Conservation (phyloP, 1,284 basidiomycete genomes). For the Fomitopsis pinicola region DNA sequence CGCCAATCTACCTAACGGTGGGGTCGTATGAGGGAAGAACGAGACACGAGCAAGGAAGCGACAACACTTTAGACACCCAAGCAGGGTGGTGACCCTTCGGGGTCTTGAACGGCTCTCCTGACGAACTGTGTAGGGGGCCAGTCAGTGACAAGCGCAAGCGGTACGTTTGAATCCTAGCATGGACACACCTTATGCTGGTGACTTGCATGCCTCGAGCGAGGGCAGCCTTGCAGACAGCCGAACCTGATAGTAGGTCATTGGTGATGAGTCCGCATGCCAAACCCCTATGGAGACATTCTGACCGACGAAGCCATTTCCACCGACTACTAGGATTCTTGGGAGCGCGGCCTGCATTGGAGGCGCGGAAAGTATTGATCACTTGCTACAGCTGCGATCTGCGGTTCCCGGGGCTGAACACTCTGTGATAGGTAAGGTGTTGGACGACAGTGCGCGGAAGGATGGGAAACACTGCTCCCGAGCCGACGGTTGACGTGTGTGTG, state of each 20-base stretch:
- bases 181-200: conserved; percentile 76
- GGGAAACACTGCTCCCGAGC: too few relatives aligned
- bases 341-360: conserved; percentile 27
- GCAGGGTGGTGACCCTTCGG: conserved; percentile 86
- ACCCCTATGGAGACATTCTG: conserved; percentile 13
- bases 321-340: conserved; percentile 80
- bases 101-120: conserved; percentile 81
- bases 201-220: conserved; percentile 83
- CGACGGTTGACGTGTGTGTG: not conserved
- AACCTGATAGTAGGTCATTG: conserved; percentile 50
- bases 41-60: conserved; percentile 6
- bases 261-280: not conserved
- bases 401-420: too few relatives aligned
- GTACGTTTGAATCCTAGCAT: not conserved
- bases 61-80: conserved; percentile 72
- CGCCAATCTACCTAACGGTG: conserved; percentile 74
- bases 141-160: conserved; percentile 1
- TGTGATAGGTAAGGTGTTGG: too few relatives aligned
- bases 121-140: conserved; percentile 51
- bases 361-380: too few relatives aligned
- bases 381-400: too few relatives aligned
- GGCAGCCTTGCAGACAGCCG: conserved; percentile 86
- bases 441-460: too few relatives aligned
- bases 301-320: conserved; percentile 96
- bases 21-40: conserved; percentile 1